Percentiles rank a stretch among this genome's conserved stretches.
These are phyloP conservation scores for Apophysomyces sp. DNA, from an alignment of 371 early-diverging fungal species.

Conservation along the genomic window DNA sequence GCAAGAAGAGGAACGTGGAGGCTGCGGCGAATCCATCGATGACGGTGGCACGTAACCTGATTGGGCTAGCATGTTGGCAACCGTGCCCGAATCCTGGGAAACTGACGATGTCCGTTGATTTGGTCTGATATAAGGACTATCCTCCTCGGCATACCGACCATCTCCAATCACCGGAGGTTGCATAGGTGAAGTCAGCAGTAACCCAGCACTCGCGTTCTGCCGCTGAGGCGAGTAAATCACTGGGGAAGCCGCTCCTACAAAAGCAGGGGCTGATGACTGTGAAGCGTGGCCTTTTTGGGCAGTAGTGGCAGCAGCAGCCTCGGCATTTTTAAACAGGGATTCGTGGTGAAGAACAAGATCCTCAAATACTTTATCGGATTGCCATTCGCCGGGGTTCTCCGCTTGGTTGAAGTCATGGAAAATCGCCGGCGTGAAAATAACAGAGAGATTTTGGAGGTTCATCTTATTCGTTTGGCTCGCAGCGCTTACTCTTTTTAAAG, in stretches of 20 bases:
- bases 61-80: background rate
- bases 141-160: background rate
- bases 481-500: slow-evolving; percentile 37
- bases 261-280: background rate
- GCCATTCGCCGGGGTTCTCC: slow-evolving; percentile 43
- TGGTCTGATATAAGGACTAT: background rate
- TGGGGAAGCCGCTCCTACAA: background rate
- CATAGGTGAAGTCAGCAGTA: background rate
- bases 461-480: slow-evolving; percentile 56
- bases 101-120: background rate
- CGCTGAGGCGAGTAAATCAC: background rate
- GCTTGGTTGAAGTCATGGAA: slow-evolving; percentile 62
- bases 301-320: background rate
- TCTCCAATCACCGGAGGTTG: background rate
- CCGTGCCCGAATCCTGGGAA: background rate
- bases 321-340: slow-evolving; percentile 20
- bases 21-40: background rate
- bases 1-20: background rate
- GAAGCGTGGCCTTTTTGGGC: background rate
- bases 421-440: slow-evolving; percentile 63
- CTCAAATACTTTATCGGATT: slow-evolving; percentile 37
- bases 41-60: background rate
- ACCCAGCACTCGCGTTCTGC: background rate
- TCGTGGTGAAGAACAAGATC: slow-evolving; percentile 37
- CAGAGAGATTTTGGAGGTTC: slow-evolving; percentile 54